Evolutionary conservation across 768 basidiomycete genomes (phyloP), one percentile per base, ranked within the genome.

Genomic region (Rhizopogon sp.): DNA sequence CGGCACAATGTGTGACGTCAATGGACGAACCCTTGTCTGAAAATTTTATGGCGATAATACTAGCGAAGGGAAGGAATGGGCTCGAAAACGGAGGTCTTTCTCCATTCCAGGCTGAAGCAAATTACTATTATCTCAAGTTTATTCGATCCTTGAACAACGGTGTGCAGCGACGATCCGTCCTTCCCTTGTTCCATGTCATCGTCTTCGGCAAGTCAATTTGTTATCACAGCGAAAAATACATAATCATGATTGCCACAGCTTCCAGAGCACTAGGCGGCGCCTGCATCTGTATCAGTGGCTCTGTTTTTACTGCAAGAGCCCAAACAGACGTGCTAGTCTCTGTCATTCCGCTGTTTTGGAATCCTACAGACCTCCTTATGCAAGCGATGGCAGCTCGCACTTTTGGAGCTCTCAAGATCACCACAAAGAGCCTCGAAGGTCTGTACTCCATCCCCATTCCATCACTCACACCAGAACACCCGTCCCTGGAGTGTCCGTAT

Each of bases 21-120:
- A 5, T 50, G 58, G 56, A 39, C 35, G 56, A 10, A 37, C 64
- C 54, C 16, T 52, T 59, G 35, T 54, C 55, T 39, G 58, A 58
- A 51, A 39, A 56, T 50, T 58, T 56, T 53, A 28, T 52, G 53
- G 44, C 54, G 59, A 14, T 58, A 29, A 55, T 70, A 20, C 20
- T 20, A 49, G 39, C 50, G 8, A 61, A 64, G 46, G 55, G 54
- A 25, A 62, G 59, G 50, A 55, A 56, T 33, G 68, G 65, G 50
- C 28, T 68, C 35, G 61, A 59, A 37, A 57, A 52, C 28, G 50
- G 45, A 16, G 55, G 49, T 35, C 4, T 25, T 25, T 5, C 25
- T 5, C 31, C 31, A 33, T 33, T 33, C 31, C 31, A 0, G 9
- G 58, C 65, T 22, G 65, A 70, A 41, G 50, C 66, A 66, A 4